phyloP scores from a whole-genome alignment of 345 rosid species.

The Nephelium lappaceum region DNA sequence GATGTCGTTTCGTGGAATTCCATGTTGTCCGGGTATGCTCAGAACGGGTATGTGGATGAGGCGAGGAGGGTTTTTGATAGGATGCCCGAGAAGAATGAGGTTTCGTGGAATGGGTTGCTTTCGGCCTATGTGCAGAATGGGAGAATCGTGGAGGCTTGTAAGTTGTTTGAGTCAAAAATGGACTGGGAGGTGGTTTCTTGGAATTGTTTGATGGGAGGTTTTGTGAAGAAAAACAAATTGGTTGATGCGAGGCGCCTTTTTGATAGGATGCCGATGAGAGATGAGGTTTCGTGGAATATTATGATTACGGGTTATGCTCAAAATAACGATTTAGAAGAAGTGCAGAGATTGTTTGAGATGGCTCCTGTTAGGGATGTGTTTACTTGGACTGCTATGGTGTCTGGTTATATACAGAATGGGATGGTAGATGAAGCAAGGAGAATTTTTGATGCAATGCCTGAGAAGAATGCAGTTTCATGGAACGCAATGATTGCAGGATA shows the following conservation, averaged over 20 bases:
- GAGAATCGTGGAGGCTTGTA: conserved; percentile 53
- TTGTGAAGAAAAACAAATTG: conserved; percentile 48
- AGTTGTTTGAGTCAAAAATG: conserved; percentile 43
- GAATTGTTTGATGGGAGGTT: conserved; percentile 72
- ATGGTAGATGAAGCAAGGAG: conserved; percentile 56
- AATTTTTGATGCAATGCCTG: conserved; percentile 54
- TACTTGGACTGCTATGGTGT: conserved; percentile 69
- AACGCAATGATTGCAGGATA: conserved; percentile 75
- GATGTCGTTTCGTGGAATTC: conserved; percentile 57
- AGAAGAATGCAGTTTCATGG: conserved; percentile 61
- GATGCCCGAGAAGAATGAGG: conserved; percentile 51
- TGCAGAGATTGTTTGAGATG: conserved; percentile 47
- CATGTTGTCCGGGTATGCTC: conserved; percentile 54
- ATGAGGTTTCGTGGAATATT: conserved; percentile 63
- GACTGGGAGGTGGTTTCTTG: conserved; percentile 65
- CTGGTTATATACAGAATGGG: conserved; percentile 59
- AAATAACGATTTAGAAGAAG: conserved; percentile 47
- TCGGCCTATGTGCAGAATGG: conserved; percentile 65
- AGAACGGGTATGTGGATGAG: conserved; percentile 50
- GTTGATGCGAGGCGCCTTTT: conserved; percentile 52
- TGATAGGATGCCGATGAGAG: conserved; percentile 45
- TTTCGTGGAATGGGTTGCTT: conserved; percentile 62
- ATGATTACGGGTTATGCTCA: conserved; percentile 65
- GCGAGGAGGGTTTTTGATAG: conserved; percentile 54
- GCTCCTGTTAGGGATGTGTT: conserved; percentile 56